Conservation (phyloP, 805 yeast species). For the Teunomyces panamensis region DNA sequence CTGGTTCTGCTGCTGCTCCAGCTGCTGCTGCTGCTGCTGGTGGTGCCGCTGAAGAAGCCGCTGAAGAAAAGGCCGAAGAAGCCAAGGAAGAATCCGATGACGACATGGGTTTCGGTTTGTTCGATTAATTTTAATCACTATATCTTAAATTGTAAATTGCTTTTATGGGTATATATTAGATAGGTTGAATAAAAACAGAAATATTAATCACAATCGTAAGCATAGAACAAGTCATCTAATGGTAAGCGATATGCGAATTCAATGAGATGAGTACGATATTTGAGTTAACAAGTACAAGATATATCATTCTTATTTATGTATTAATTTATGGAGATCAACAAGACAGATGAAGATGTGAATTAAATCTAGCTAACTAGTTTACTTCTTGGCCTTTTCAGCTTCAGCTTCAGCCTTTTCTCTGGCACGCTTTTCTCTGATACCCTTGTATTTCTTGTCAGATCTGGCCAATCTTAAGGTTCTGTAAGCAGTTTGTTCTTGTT, state of each 20-base stretch:
- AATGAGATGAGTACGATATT: background rate
- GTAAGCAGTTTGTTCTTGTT: conserved; percentile 72
- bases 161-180: conserved; percentile 1
- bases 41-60: conserved; percentile 34
- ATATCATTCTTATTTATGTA: conserved; percentile 1
- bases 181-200: conserved; percentile 6
- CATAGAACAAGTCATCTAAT: background rate
- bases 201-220: background rate
- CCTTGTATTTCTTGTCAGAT: conserved; percentile 89
- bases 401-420: conserved; percentile 97
- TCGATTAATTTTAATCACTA: conserved; percentile 29
- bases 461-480: conserved; percentile 94
- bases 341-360: conserved; percentile 3
- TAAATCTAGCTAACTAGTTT: conserved; percentile 1
- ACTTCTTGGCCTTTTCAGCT: conserved; percentile 94
- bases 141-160: conserved; percentile 3
- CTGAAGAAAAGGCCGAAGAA: conserved; percentile 27
- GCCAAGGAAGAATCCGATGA: conserved; percentile 35
- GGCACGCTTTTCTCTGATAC: conserved; percentile 98
- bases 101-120: conserved; percentile 46
- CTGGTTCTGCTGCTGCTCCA: conserved; percentile 41
- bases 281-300: background rate
- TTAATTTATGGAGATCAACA: conserved; percentile 3
- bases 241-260: background rate
- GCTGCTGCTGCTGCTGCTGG: conserved; percentile 34